Evolutionary conservation across 2,329 filamentous ascomycete species (phyloP), one percentile per base, ranked within the genome.

Genomic region (Sporothrix mexicana): DNA sequence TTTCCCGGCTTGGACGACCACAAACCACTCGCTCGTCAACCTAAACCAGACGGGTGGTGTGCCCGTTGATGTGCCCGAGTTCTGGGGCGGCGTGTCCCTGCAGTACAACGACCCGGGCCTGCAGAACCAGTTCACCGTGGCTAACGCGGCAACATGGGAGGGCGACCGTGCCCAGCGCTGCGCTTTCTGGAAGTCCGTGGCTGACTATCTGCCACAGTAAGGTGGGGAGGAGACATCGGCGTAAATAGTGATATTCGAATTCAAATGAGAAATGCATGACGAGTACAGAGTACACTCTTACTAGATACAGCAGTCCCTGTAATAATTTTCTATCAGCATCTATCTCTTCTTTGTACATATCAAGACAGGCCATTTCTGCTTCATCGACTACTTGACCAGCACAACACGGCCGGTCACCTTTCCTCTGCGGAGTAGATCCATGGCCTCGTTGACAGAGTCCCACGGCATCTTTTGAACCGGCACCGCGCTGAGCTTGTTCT

Each of bases 131-230:
- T 82, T 85, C 70, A 77, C 74, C 0, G 66, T 83, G 30, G 81
- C 81, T 15, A 78, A 85, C 78, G 83, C 82, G 20, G 80, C 80
- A 62, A 77, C 78, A 0, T 85, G 84, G 84, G 84, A 85, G 72
- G 83, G 80, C 8, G 82, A 81, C 0, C 78, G 84, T 23, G 84
- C 82, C 0, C 72, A 74, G 41, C 77, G 83, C 70, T 85, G 83
- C 74, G 81, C 82, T 64, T 81, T 84, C 69, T 85, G 83, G 83
- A 49, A 57, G 30, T 70, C 72, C 3, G 51, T 73, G 0, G 68
- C 47, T 4, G 8, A 23, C 2, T 57, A 15, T 25, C 12, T 57
- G 55, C 55, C 55, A 12, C 55, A 57, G 55, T 57, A 25, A 30
- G 30, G 30, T 36, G 30, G 30, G 7, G 30, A 36, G 30, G 30